Evolutionary conservation across 192 early-diverging fungal species (phyloP), one percentile per base, ranked within the genome.

Genomic region (Chytriomyces hyalinus): DNA sequence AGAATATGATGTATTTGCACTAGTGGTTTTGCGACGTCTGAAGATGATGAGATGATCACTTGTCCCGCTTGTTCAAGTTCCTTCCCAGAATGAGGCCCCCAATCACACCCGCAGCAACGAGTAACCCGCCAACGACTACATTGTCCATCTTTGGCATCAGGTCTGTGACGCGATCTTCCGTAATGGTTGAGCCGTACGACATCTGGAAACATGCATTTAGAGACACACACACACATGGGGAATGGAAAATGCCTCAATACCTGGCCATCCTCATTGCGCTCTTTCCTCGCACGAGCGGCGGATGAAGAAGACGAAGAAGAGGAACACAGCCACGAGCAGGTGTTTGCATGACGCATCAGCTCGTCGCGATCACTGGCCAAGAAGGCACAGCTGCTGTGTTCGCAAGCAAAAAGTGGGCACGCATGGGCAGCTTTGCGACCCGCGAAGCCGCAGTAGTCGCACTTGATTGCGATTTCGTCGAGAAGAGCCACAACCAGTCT

Each of bases 401-500:
- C 43, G 60, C 71, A 73, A 8, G 53, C 8, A 26, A 60, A 73
- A 1, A 17, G 59, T 7, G 71, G 59, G 46, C 71, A 73, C 10
- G 43, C 44, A 28, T 73, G 71, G 9, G 26, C n/a, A 6, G 7
- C n/a, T 45, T 73, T 73, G 15, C 47, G 45, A 10, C 71, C 71
- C 4, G 10, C 6, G 71, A 49, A 73, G 8, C 71, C 44, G 26
- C 71, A 73, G 13, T 44, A 10, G 22, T 60, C 45, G 45, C 71
- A 73, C 15, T 45, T 45, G 36, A 73, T 28, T 17, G 10, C 10
- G 26, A 73, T 13, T 9, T 73, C 71, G 45, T 73, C 71, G 6
- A 73, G 57, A 26, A 73, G 43, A 8, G 17, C 6, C 7, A 73
- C 57, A 43, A 73, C 45, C 10, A 70, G 69, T 60, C 69, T 15